Evolutionary conservation across 148 eudicot genomes (phyloP).

Genomic region (Amaranthus cruentus): DNA sequence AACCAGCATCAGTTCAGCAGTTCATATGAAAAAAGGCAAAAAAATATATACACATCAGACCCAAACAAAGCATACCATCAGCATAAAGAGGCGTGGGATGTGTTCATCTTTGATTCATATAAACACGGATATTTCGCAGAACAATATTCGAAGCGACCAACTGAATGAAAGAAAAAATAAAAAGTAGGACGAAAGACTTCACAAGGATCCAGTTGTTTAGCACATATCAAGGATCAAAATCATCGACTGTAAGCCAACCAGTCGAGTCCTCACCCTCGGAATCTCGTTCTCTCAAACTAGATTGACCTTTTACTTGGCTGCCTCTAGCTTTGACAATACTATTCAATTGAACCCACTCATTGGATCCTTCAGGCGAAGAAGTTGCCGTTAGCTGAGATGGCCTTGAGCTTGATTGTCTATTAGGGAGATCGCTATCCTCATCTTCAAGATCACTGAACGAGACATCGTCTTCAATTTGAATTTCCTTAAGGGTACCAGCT

Average conservation of each 20-base stretch:
- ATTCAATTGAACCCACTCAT: constrained; percentile 52
- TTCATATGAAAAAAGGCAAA: constrained; percentile 8
- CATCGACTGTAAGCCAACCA: constrained; percentile 72
- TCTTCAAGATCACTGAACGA: constrained; percentile 76
- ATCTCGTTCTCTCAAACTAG: constrained; percentile 38
- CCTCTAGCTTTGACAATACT: constrained; percentile 21
- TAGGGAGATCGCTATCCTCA: constrained; percentile 39
- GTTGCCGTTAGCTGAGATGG: constrained; percentile 18
- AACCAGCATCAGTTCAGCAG: not conserved
- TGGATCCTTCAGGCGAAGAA: constrained; percentile 46
- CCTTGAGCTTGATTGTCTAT: constrained; percentile 26
- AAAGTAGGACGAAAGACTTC: constrained; percentile 13
- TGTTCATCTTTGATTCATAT: constrained; percentile 11
- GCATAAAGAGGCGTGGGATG: not conserved
- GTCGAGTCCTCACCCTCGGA: constrained; percentile 64
- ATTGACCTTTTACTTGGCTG: constrained; percentile 26
- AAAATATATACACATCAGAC: not conserved
- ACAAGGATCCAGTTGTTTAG: constrained; percentile 19
- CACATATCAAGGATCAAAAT: constrained; percentile 40
- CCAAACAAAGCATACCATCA: not conserved
- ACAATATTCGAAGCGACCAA: constrained; percentile 5
- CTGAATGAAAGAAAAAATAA: not conserved
- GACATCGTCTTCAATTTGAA: constrained; percentile 46
- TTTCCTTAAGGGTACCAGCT: constrained; percentile 19
- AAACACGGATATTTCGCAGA: constrained; percentile 7